Conservation (phyloP, 2,329 filamentous ascomycete species). For the Geosmithia morbida region DNA sequence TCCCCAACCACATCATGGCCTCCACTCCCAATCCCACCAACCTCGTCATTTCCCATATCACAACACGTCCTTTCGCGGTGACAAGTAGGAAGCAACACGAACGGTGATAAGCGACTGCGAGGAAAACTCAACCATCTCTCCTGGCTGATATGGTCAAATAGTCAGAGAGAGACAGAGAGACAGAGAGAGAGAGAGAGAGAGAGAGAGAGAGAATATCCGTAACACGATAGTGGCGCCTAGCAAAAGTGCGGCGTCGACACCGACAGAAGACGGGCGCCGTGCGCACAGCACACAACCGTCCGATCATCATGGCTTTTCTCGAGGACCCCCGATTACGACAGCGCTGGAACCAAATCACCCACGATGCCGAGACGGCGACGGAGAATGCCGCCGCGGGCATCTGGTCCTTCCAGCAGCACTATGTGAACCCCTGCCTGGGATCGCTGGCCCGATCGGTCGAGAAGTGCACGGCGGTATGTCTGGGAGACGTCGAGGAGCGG, state of each 20-base stretch:
- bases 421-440: conserved; percentile 67
- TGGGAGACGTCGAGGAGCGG: conserved; percentile 61
- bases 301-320: conserved; percentile 40
- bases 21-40: neutral
- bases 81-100: neutral
- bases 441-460: conserved; percentile 53
- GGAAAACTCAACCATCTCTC: neutral
- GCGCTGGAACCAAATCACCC: conserved; percentile 82
- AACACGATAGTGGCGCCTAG: too few species aligned
- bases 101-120: neutral
- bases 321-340: conserved; percentile 83
- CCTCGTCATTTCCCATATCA: neutral
- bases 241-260: neutral
- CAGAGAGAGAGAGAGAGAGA: too few species aligned
- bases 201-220: too few species aligned
- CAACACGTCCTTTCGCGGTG: neutral
- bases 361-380: conserved; percentile 81
- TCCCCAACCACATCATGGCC: neutral
- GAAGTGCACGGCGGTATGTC: conserved; percentile 57
- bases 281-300: neutral
- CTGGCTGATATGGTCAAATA: neutral
- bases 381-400: conserved; percentile 84
- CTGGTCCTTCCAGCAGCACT: conserved; percentile 77
- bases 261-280: neutral
- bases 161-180: too few species aligned